Conservation (phyloP, 116 monocot genomes). For the Phalaenopsis hybrid region DNA sequence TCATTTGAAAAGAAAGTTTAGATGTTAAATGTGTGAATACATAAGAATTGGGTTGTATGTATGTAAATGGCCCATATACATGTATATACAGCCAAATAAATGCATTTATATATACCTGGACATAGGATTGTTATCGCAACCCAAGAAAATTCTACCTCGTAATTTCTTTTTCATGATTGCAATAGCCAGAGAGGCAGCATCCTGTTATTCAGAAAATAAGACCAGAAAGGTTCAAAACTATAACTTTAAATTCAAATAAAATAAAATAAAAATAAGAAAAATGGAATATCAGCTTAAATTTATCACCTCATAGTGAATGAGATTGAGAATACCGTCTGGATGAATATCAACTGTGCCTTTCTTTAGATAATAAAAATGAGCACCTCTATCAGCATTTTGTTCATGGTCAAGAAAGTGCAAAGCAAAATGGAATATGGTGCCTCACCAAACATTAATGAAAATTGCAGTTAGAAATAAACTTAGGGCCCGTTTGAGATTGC, state of each 20-base stretch:
- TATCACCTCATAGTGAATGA: constrained; percentile 95
- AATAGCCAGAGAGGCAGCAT: constrained; percentile 83
- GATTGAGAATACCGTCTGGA: constrained; percentile 88
- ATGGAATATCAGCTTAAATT: not conserved
- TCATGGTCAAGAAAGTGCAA: constrained; percentile 30
- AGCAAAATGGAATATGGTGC: not conserved
- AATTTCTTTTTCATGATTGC: constrained; percentile 76
- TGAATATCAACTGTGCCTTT: constrained; percentile 66
- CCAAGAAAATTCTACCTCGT: constrained; percentile 54
- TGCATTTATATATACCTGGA: constrained; percentile 44
- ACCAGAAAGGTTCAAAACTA: not conserved
- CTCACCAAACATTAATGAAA: not conserved
- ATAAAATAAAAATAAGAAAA: not conserved
- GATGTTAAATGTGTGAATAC: too few relatives aligned
- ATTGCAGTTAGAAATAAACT: not conserved
- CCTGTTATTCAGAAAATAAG: constrained; percentile 30
- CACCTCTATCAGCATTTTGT: constrained; percentile 80
- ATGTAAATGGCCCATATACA: too few relatives aligned
- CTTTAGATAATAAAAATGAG: constrained; percentile 63
- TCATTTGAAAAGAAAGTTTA: too few relatives aligned
- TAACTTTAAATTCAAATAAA: not conserved
- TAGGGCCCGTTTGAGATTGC: not conserved
- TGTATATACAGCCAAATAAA: not conserved
- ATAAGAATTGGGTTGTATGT: too few relatives aligned
- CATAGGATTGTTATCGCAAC: constrained; percentile 86